Evolutionary conservation across 164 flowering plant genomes (phyloP).

Genomic region (Magnolia kwangsiensis): DNA sequence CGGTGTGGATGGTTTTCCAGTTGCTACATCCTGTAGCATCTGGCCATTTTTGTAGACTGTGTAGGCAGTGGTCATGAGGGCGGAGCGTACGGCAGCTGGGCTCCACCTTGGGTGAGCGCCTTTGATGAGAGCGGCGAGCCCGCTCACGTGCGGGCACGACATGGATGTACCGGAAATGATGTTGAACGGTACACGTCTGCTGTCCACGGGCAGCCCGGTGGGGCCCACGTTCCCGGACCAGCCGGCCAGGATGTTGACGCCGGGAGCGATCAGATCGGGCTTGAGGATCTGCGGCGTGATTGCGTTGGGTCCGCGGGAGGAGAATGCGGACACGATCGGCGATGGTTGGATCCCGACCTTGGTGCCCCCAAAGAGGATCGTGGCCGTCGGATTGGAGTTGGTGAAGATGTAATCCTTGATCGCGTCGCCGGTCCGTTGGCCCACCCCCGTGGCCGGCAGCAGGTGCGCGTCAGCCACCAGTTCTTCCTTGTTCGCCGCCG

Average conservation of each 20-base stretch:
- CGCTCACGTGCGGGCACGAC: slow-evolving; percentile 87
- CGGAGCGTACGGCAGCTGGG: slow-evolving; percentile 73
- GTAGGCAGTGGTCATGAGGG: slow-evolving; percentile 87
- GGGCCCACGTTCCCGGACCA: slow-evolving; percentile 72
- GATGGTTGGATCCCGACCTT: slow-evolving; percentile 62
- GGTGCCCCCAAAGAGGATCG: slow-evolving; percentile 49
- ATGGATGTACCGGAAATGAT: slow-evolving; percentile 88
- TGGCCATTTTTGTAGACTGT: slow-evolving; percentile 44
- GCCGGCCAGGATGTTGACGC: slow-evolving; percentile 81
- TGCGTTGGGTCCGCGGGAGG: slow-evolving; percentile 75
- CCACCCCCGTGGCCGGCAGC: slow-evolving; percentile 61
- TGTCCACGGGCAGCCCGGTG: slow-evolving; percentile 46
- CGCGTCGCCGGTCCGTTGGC: slow-evolving; percentile 43
- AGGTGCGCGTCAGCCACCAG: slow-evolving; percentile 75
- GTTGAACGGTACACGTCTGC: slow-evolving; percentile 55
- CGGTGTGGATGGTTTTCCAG: slow-evolving; percentile 61
- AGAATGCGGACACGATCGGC: slow-evolving; percentile 75
- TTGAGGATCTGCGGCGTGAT: slow-evolving; percentile 66
- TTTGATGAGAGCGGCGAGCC: slow-evolving; percentile 66
- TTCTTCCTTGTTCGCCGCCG: slow-evolving; percentile 63
- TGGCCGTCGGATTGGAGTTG: slow-evolving; percentile 52
- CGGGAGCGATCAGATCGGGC: slow-evolving; percentile 89
- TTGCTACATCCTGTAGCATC: slow-evolving; percentile 45
- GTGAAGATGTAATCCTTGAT: slow-evolving; percentile 55
- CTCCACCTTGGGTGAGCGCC: slow-evolving; percentile 84